These are phyloP conservation scores for Ogataea neopini DNA, from an alignment of 805 yeast genomes.

Conservation along the genomic window DNA sequence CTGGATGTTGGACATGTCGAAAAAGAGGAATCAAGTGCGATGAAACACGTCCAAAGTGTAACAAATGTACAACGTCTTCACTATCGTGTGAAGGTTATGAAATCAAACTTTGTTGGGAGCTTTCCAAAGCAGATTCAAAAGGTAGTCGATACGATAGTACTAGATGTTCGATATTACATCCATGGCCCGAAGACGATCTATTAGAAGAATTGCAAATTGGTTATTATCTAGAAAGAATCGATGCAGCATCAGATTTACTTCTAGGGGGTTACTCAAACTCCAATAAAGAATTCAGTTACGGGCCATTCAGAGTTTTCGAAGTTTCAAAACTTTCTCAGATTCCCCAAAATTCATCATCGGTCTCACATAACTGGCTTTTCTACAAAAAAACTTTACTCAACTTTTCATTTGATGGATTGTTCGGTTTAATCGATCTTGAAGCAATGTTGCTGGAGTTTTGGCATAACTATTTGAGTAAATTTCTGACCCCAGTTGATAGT, in stretches of 20 bases:
- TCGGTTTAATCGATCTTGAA: not conserved
- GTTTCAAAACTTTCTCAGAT: not conserved
- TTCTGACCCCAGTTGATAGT: conserved; percentile 1
- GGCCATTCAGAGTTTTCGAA: conserved; percentile 1
- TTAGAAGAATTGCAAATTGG: not conserved
- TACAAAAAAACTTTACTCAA: not conserved
- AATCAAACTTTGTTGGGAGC: conserved; percentile 4
- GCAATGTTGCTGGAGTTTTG: conserved; percentile 2
- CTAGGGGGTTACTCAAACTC: not conserved
- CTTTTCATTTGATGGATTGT: not conserved
- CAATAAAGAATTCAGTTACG: not conserved
- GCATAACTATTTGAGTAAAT: conserved; percentile 2
- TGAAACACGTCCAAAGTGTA: not conserved
- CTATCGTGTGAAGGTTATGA: conserved; percentile 3
- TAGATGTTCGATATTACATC: not conserved
- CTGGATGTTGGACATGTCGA: conserved; percentile 5
- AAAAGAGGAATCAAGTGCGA: conserved; percentile 7
- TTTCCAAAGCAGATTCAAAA: not conserved
- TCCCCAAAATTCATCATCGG: not conserved
- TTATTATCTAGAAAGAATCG: conserved; percentile 2
- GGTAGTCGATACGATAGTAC: not conserved
- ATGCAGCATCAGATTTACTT: not conserved
- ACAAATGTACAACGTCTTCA: not conserved
- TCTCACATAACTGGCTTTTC: not conserved
- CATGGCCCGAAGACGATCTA: not conserved